Evolutionary conservation across 768 basidiomycete genomes (phyloP), one percentile per base, ranked within the genome.

Genomic region (Suillus weaverae): DNA sequence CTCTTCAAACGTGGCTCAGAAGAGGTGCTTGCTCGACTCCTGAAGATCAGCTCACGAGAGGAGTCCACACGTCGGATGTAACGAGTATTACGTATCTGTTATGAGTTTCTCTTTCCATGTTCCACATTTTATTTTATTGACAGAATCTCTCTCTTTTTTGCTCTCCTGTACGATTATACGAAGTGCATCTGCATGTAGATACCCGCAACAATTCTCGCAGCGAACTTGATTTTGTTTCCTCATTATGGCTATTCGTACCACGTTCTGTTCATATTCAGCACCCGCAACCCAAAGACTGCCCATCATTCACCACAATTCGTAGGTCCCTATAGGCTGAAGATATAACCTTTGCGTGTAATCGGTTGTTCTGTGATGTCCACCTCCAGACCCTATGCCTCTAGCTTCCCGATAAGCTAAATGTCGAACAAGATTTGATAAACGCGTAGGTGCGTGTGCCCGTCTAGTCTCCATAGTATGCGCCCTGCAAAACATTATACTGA

Each of bases 1-100:
- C 70, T 91, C 46, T 94, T 95, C 78, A 95, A 94, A 75, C 86
- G 86, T 60, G 90, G 90, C 16, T 94, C 93, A 2, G 94, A 96
- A 74, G 91, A 95, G 70, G 92, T 95, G 32, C 81, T 96, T 35
- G 86, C 90, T 11, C 82, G 91, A 56, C 95, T 96, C 76, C 79
- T 95, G 79, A 89, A 86, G 71, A 88, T 90, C 84, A 87, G 89
- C 26, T 85, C 88, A 56, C 89, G 85, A 83, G 89, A 89, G 64
- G 84, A 86, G 33, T 86, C 86, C 56, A 73, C 35, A 11, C 48
- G 48, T 51, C 63, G 53, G 18, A 38, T 48, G 10, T 54, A 64
- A 41, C 22, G 62, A 33, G n/a, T 61, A 35, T 62, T 60, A 32
- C 54, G 32, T 35, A 60, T 53, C 43, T 22, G 53, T 22, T 22